Base-by-base conservation (phyloP, 768 basidiomycete species). In the Agaricus subrufescens region DNA sequence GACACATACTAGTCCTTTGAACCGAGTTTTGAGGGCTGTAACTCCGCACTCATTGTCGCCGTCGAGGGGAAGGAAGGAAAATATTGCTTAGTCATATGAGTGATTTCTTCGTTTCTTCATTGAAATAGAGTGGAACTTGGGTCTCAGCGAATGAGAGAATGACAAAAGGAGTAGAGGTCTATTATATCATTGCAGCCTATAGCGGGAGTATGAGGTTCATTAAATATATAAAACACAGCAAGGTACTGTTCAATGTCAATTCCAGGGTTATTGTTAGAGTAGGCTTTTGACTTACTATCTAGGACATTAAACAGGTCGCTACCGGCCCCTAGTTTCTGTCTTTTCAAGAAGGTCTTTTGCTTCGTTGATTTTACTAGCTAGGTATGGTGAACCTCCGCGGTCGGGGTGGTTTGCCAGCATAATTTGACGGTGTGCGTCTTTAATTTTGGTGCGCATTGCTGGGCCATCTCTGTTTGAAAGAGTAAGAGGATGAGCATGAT, bases 391-490 rank as follows among this genome's bases (percentile, higher is more conserved):
- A 30, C 97, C 97, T 34, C 97, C 97, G 59, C 97, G 81, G 76
- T 99, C 97, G 10, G 97, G 97, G 74, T 99, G 97, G 73, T 99
- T 99, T 29, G 94, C 91, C 50, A 98, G 81, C 97, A 99, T 99
- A 62, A 99, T 91, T 38, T 89, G 84, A 54, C 96, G 85, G 73
- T 99, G 97, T 0, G 97, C 94, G 63, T 98, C 96, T 74, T 98
- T 98, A 56, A 98, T 69, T 69, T 78, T 84, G 52, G 67, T 82
- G n/a, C 83, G 81, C n/a, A 96, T 73, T 54, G 76, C 77, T 9
- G 91, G 80, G 15, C 85, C 84, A 60, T 98, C 96, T 72, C 96
- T 99, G 66, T 1, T 7, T 52, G 34, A 31, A 11, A 31, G 5
- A 34, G 19, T 19, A 25, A 2, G 19, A 34, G 15, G 12, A 2